A percentile compares a stretch with the other conserved stretches of the same genome.
These are phyloP conservation scores for Biscogniauxia mediterranea DNA, from an alignment of 2,329 filamentous ascomycete genomes.

Conservation along the genomic window DNA sequence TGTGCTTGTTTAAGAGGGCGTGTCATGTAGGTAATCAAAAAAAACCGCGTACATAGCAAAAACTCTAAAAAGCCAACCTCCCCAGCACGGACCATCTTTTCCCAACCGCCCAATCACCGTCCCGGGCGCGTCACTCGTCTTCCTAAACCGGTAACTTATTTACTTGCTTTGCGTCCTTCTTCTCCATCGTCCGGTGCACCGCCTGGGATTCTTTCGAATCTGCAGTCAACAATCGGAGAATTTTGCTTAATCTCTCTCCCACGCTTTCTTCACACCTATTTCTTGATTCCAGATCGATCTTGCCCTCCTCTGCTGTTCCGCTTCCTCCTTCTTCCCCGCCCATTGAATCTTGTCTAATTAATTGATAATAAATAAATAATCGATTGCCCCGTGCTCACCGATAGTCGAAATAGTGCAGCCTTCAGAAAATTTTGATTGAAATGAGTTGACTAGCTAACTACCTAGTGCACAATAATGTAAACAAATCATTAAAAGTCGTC, in stretches of 20 bases:
- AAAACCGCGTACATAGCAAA: conserved; percentile 26
- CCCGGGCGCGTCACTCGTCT: conserved; percentile 12
- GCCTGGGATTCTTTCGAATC: conserved; percentile 14
- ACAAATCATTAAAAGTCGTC: not conserved
- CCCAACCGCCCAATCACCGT: conserved; percentile 27
- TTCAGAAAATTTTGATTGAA: not conserved
- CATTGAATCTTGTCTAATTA: not conserved
- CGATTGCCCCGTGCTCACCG: not conserved
- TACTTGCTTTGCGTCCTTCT: conserved; percentile 19
- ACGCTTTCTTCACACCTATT: no score
- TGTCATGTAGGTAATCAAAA: conserved; percentile 26
- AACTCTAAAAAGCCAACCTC: conserved; percentile 6
- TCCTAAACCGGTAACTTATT: conserved; percentile 33
- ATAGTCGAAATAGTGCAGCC: not conserved
- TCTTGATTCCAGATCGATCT: no score
- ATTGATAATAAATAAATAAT: not conserved
- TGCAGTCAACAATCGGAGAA: conserved; percentile 13
- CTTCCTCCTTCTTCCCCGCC: no score
- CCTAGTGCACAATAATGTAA: not conserved
- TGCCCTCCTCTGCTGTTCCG: no score
- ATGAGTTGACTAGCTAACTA: not conserved
- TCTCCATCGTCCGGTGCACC: conserved; percentile 27
- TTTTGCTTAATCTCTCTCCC: not conserved
- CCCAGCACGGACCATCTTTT: conserved; percentile 5
- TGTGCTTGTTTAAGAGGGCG: conserved; percentile 16